Conservation (phyloP, 805 yeast species). For the Debaryomyces hansenii region DNA sequence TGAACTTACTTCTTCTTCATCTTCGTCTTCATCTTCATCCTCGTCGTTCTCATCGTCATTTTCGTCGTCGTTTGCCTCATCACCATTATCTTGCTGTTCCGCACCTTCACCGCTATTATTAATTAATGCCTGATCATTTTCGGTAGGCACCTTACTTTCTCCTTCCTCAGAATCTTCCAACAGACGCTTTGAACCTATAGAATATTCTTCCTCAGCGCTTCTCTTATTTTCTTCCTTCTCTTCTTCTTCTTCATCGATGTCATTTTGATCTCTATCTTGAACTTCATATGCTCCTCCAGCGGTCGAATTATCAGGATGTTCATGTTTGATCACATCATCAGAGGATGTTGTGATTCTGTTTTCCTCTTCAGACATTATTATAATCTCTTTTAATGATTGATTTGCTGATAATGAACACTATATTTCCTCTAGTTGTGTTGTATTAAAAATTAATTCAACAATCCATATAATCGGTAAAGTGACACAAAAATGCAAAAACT, state of each 20-base stretch:
- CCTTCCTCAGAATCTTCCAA: slow-evolving; percentile 6
- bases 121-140: slow-evolving; percentile 1
- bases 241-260: slow-evolving; percentile 15
- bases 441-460: too few species aligned
- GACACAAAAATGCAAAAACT: background rate
- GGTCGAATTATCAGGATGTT: slow-evolving; percentile 2
- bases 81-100: slow-evolving; percentile 7
- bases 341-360: slow-evolving; percentile 1
- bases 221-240: slow-evolving; percentile 10
- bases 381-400: slow-evolving; percentile 3
- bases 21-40: slow-evolving; percentile 52
- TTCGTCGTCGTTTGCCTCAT: slow-evolving; percentile 19
- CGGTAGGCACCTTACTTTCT: slow-evolving; percentile 2
- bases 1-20: slow-evolving; percentile 51
- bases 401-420: background rate
- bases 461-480: background rate
- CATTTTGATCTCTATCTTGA: slow-evolving; percentile 14
- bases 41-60: slow-evolving; percentile 46
- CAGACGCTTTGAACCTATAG: slow-evolving; percentile 7
- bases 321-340: slow-evolving; percentile 7
- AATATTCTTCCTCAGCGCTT: background rate
- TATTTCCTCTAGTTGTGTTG: too few species aligned
- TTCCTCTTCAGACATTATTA: slow-evolving; percentile 10
- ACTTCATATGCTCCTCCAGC: slow-evolving; percentile 12
- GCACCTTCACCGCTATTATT: background rate